A percentile compares a stretch with the other conserved stretches of the same genome.
Evolutionary conservation across 306 rosid species (phyloP).

Genomic region (Dryas octopetala): DNA sequence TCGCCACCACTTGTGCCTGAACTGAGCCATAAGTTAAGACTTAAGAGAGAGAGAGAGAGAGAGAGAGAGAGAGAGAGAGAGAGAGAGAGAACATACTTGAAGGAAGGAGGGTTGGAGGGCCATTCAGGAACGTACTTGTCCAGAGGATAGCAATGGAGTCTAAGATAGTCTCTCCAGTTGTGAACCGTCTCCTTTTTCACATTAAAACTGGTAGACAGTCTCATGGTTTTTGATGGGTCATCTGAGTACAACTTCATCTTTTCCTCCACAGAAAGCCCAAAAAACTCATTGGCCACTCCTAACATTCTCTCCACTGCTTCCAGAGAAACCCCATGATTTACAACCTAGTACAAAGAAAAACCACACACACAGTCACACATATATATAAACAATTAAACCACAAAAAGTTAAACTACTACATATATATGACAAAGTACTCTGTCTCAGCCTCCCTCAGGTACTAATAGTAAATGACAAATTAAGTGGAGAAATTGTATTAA

Average conservation of each 20-base stretch:
- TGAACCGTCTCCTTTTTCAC: slow-evolving; percentile 67
- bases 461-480: not conserved
- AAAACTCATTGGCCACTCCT: slow-evolving; percentile 60
- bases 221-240: slow-evolving; percentile 75
- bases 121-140: slow-evolving; percentile 64
- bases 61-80: not conserved
- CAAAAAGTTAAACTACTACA: not conserved
- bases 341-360: slow-evolving; percentile 40
- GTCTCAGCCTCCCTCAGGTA: too few species aligned
- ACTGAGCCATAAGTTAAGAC: not conserved
- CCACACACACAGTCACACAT: not conserved
- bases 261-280: slow-evolving; percentile 68
- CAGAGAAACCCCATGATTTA: slow-evolving; percentile 63
- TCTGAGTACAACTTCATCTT: slow-evolving; percentile 85
- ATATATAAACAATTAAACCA: not conserved
- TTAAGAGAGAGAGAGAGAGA: not conserved
- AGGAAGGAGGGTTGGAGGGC: slow-evolving; percentile 78
- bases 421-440: too few species aligned
- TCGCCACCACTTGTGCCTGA: not conserved
- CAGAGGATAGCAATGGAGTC: slow-evolving; percentile 88
- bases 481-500: too few species aligned
- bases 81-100: slow-evolving; percentile 49
- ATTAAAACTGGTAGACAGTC: slow-evolving; percentile 80
- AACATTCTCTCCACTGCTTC: slow-evolving; percentile 53
- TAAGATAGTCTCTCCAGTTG: slow-evolving; percentile 93